A percentile compares a stretch with the other conserved stretches of the same genome.
These are phyloP conservation scores for Epichloe gansuensis DNA, from an alignment of 2,329 filamentous ascomycete species.

Conservation along the genomic window DNA sequence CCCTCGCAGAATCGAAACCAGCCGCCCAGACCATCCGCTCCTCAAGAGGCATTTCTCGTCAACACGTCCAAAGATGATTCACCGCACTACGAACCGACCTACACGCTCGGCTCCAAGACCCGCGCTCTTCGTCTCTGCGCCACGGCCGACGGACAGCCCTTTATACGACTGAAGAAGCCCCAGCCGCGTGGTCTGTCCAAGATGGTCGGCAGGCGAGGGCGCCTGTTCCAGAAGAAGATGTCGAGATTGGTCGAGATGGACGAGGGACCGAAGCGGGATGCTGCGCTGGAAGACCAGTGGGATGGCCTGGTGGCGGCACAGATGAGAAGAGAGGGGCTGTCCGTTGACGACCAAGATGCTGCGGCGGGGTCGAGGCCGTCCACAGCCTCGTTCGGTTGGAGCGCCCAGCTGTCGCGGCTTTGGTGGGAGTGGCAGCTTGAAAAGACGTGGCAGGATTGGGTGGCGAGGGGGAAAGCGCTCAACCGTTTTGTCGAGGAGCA, in stretches of 20 bases:
- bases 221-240: conserved; percentile 29
- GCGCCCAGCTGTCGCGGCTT: conserved; percentile 17
- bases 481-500: conserved; percentile 28
- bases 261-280: conserved; percentile 20
- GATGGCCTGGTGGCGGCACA: conserved; percentile 24
- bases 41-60: conserved; percentile 19
- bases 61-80: conserved; percentile 21
- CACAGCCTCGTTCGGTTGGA: conserved; percentile 16
- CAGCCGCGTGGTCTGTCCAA: conserved; percentile 47
- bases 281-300: conserved; percentile 35
- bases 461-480: conserved; percentile 28
- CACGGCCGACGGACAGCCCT: conserved; percentile 43
- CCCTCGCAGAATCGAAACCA: conserved; percentile 8
- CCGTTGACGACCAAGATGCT: not conserved
- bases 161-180: conserved; percentile 54
- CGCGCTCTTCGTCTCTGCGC: conserved; percentile 43
- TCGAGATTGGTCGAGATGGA: conserved; percentile 24
- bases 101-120: conserved; percentile 24
- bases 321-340: conserved; percentile 5
- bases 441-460: conserved; percentile 23
- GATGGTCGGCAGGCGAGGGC: conserved; percentile 40
- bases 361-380: conserved; percentile 2
- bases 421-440: conserved; percentile 22
- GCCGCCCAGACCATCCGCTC: conserved; percentile 6
- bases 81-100: conserved; percentile 34